Evolutionary conservation across 768 basidiomycete species (phyloP).

Genomic region (Tulasnella sp.): DNA sequence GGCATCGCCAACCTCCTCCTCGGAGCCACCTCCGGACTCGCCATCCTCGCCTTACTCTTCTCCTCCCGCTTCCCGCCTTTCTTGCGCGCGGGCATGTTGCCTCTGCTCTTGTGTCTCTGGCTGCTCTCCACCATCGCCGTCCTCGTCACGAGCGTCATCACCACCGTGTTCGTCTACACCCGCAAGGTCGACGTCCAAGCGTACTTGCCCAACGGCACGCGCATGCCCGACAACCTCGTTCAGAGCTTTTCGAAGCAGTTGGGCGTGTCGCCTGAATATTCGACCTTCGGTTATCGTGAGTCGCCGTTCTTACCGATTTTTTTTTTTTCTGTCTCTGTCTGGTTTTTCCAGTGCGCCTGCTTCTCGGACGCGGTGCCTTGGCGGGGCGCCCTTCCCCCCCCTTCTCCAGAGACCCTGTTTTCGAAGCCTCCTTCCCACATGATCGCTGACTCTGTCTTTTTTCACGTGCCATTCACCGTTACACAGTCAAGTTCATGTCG

Average conservation of each 20-base stretch:
- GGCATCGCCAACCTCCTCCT: constrained; percentile 11
- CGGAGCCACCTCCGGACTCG: neutral
- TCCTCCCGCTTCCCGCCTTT: neutral
- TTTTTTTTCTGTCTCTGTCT: too few species aligned
- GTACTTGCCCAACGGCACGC: neutral
- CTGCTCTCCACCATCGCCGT: neutral
- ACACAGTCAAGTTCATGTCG: constrained; percentile 22
- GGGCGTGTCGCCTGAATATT: constrained; percentile 7
- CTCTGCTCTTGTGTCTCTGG: neutral
- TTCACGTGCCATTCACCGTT: neutral
- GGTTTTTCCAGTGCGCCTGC: too few species aligned
- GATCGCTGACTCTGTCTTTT: neutral
- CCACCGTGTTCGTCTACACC: constrained; percentile 16
- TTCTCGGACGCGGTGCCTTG: too few species aligned
- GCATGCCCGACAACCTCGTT: constrained; percentile 6
- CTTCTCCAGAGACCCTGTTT: neutral
- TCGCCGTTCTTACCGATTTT: neutral
- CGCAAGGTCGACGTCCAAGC: neutral
- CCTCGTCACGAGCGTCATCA: constrained; percentile 8
- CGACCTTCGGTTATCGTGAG: constrained; percentile 13
- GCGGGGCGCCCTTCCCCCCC: neutral
- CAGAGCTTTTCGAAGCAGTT: neutral
- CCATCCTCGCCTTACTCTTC: constrained; percentile 7
- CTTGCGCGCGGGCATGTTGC: neutral
- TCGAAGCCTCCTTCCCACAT: too few species aligned